Percentiles rank a stretch among this genome's conserved stretches.
Evolutionary conservation across 2,329 filamentous ascomycete genomes (phyloP).

Genomic region (Diaporthe vexans): DNA sequence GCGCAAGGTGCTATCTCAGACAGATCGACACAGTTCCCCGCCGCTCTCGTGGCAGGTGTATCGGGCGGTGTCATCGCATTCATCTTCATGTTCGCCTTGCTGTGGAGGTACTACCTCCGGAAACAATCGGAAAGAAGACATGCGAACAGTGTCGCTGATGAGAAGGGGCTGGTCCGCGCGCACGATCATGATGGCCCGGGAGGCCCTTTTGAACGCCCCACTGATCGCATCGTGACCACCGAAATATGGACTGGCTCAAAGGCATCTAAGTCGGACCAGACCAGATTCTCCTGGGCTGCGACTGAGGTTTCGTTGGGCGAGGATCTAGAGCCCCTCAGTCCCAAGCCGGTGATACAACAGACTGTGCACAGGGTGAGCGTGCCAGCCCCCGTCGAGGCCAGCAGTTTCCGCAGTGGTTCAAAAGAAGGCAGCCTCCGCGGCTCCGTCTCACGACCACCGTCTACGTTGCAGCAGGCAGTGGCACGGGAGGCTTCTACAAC

Average conservation of each 20-base stretch:
- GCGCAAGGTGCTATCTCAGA: background rate
- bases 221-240: background rate
- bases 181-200: background rate
- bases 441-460: background rate
- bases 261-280: background rate
- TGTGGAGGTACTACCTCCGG: background rate
- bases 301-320: background rate
- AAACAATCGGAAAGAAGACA: background rate
- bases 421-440: background rate
- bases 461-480: background rate
- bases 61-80: background rate
- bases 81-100: background rate
- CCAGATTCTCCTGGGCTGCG: background rate
- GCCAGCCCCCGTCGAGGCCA: slow-evolving; percentile 11
- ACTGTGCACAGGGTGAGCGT: slow-evolving; percentile 15
- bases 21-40: background rate
- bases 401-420: background rate
- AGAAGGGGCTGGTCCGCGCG: background rate
- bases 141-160: background rate
- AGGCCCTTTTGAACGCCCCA: background rate
- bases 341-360: slow-evolving; percentile 21
- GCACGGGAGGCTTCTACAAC: background rate
- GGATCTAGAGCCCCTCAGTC: slow-evolving; percentile 4
- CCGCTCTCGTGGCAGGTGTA: slow-evolving; percentile 1
- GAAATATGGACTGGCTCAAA: background rate